Base-by-base conservation (phyloP, 2,329 filamentous ascomycete species). In the Paramyrothecium sp. region DNA sequence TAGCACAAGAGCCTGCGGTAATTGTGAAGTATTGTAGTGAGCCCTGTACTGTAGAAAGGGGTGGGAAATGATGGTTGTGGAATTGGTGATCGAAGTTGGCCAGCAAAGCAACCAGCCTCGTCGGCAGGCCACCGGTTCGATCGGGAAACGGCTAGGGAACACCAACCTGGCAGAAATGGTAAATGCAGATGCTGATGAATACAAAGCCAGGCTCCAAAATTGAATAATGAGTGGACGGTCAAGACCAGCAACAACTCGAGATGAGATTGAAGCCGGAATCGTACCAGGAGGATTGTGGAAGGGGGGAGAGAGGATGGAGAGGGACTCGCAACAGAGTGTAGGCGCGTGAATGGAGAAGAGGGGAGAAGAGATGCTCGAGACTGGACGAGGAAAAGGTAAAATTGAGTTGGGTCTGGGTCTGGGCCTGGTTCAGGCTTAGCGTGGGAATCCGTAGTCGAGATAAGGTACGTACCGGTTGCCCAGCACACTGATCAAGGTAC, bases 141-240 rank as follows among this genome's bases (percentile, higher is more conserved):
- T 16, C 13, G n/a, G 13, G 13, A 19, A 19, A 51, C 33, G 21
- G 50, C 52, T 26, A 17, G 38, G 54, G 48, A 53, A 21, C 57
- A 67, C 63, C 60, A 62, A 66, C 65, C 64, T 60, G 61, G 56
- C 60, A 51, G 50, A 53, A 58, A 61, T 48, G 58, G 55, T 56
- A 60, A 60, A 57, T 53, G 53, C 49, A 65, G 60, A 65, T 60
- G 64, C 56, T 60, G 55, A 56, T 33, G 54, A 64, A 63, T 58
- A 59, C 64, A 64, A 65, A 66, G 63, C 60, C 61, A 67, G 58
- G 54, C 26, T 60, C 62, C 49, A 67, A 58, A 57, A 56, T 46
- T 54, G 58, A 52, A 52, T 54, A 75, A 82, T 78, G 82, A 85
- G 80, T 76, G 82, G 82, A 85, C 82, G 81, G 82, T 70, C 80